Conservation (phyloP, 495 filamentous ascomycete genomes). For the Neurospora sp. region DNA sequence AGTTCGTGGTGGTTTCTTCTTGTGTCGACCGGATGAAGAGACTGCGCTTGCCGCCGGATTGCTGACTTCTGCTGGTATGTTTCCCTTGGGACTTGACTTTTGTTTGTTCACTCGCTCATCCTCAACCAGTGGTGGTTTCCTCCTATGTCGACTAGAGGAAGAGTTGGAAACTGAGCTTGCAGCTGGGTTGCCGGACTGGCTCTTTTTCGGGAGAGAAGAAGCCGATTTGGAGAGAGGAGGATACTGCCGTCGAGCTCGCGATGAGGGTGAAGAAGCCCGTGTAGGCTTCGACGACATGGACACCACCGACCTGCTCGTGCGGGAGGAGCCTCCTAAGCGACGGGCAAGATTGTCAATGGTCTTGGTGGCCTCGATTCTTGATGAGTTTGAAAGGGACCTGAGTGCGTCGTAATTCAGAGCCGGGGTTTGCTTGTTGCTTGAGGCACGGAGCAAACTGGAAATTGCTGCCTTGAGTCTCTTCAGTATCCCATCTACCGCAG, state of each 20-base stretch:
- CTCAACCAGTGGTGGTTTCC: not conserved
- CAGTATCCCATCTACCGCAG: constrained; percentile 19
- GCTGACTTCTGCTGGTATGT: not conserved
- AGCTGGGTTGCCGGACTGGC: not conserved
- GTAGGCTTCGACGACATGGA: constrained; percentile 6
- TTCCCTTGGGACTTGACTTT: not conserved
- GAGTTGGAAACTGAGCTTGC: not conserved
- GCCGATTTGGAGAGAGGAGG: not conserved
- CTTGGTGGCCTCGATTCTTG: constrained; percentile 22
- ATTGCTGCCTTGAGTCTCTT: constrained; percentile 19
- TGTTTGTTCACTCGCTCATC: not conserved
- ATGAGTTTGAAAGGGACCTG: constrained; percentile 25
- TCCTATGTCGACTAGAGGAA: constrained; percentile 7
- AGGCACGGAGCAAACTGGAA: constrained; percentile 14
- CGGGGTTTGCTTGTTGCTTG: constrained; percentile 11
- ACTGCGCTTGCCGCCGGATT: not conserved
- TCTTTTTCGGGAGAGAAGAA: not conserved
- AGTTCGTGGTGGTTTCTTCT: not conserved
- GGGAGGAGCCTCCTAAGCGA: constrained; percentile 14
- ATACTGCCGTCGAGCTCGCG: not conserved
- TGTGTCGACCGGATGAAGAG: not conserved
- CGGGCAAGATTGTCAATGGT: constrained; percentile 25
- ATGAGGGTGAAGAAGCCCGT: not conserved
- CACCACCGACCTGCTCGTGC: constrained; percentile 5
- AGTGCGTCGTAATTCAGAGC: constrained; percentile 27